Percentiles rank a stretch among this genome's conserved stretches.
Conservation (phyloP, 2,329 filamentous ascomycete species). For the Venturia aucupariae region DNA sequence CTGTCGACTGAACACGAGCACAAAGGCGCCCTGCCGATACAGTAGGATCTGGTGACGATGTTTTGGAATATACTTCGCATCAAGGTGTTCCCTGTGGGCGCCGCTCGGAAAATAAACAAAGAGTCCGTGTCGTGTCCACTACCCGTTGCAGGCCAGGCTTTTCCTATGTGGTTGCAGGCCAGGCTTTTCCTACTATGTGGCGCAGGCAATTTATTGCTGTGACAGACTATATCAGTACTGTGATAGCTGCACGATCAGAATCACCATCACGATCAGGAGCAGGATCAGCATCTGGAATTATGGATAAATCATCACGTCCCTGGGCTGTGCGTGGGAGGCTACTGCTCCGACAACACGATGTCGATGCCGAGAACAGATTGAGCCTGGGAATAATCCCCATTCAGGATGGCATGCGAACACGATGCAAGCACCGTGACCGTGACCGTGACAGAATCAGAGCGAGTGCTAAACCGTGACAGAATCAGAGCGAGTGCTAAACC, state of each 20-base stretch:
- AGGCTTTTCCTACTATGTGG: neutral
- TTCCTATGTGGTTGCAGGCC: neutral
- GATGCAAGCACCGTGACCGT: too few relatives aligned
- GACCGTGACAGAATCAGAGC: neutral
- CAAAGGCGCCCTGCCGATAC: too few relatives aligned
- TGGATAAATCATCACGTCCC: too few relatives aligned
- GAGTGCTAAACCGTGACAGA: conserved; percentile 6
- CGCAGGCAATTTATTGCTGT: neutral
- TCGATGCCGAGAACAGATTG: conserved; percentile 1
- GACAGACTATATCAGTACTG: too few relatives aligned
- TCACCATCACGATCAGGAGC: neutral
- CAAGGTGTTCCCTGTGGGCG: neutral
- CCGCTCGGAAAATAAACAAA: conserved; percentile 2
- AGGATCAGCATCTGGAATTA: neutral
- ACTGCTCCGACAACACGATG: neutral
- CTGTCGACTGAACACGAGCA: too few relatives aligned
- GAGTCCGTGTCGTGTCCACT: neutral
- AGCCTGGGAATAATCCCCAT: neutral
- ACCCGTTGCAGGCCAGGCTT: neutral
- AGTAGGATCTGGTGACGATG: neutral
- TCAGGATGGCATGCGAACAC: neutral
- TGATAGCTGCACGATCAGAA: neutral
- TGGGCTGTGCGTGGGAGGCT: neutral
- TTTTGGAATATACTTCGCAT: neutral
- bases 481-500: neutral